Conservation (phyloP, 2,329 filamentous ascomycete species). For the Tolypocladium ovalisporum region DNA sequence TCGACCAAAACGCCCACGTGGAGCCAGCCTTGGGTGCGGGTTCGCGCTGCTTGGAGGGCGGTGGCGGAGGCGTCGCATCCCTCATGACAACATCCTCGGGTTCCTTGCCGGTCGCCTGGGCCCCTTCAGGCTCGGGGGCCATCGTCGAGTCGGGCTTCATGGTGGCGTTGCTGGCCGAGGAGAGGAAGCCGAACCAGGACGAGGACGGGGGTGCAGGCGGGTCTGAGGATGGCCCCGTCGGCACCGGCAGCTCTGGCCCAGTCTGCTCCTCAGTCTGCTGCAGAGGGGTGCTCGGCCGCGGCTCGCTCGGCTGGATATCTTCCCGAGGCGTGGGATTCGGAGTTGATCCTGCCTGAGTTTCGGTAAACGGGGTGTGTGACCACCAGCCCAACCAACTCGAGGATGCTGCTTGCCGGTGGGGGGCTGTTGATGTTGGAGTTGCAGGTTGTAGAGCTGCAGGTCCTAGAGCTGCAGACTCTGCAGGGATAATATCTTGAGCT, state of each 20-base stretch:
- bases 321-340: background rate
- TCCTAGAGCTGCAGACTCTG: too few relatives aligned
- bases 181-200: constrained; percentile 32
- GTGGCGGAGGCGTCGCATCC: constrained; percentile 26
- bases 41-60: constrained; percentile 17
- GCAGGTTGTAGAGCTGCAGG: constrained; percentile 2
- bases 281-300: constrained; percentile 12
- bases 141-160: background rate
- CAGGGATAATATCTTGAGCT: background rate
- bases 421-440: constrained; percentile 1
- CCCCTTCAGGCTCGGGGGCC: background rate
- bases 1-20: constrained; percentile 76
- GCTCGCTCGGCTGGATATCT: constrained; percentile 6
- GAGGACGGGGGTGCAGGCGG: constrained; percentile 10
- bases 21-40: constrained; percentile 43
- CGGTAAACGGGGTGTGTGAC: constrained; percentile 11
- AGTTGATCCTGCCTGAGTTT: constrained; percentile 7
- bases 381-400: constrained; percentile 48
- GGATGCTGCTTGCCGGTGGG: constrained; percentile 16
- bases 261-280: constrained; percentile 9
- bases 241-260: constrained; percentile 6
- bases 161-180: constrained; percentile 9
- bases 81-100: constrained; percentile 30
- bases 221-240: constrained; percentile 6
- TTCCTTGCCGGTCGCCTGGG: background rate